Conservation (phyloP, 1,284 basidiomycete species). For the Quambalaria eucalypti region DNA sequence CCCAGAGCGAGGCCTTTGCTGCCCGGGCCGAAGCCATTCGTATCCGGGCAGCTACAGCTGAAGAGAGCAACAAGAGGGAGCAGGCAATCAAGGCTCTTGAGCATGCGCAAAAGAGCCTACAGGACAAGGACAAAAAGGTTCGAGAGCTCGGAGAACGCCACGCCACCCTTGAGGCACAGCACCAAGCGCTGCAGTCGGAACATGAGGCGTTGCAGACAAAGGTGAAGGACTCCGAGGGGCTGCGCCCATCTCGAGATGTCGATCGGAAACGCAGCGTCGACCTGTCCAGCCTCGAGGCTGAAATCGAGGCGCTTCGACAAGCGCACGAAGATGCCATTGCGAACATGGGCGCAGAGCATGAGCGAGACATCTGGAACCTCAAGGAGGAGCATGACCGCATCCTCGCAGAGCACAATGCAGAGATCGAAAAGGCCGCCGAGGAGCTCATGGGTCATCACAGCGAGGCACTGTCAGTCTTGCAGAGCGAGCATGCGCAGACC, state of each 20-base stretch:
- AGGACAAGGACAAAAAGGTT: neutral
- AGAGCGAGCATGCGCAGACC: neutral
- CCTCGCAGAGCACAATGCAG: neutral
- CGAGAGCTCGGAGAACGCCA: constrained; percentile 2
- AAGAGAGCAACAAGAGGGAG: constrained; percentile 22
- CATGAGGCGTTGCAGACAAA: neutral
- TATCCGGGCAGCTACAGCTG: constrained; percentile 5
- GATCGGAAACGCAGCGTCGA: no score
- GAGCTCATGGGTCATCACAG: constrained; percentile 2
- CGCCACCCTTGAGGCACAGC: neutral
- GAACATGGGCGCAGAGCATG: constrained; percentile 1
- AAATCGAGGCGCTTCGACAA: neutral
- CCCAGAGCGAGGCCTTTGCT: constrained; percentile 13
- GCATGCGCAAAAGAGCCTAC: constrained; percentile 12
- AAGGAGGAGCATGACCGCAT: constrained; percentile 1
- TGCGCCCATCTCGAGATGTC: no score
- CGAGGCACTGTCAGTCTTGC: neutral
- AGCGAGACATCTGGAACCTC: constrained; percentile 5
- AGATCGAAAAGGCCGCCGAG: neutral
- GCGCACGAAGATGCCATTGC: neutral
- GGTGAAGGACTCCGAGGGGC: constrained; percentile 10
- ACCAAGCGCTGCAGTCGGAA: neutral
- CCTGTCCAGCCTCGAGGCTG: constrained; percentile 1
- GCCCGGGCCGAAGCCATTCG: constrained; percentile 21
- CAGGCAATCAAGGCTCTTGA: constrained; percentile 15